Evolutionary conservation across 2,329 filamentous ascomycete genomes (phyloP), one percentile per base, ranked within the genome.

Genomic region (Neocucurbitaria cava): DNA sequence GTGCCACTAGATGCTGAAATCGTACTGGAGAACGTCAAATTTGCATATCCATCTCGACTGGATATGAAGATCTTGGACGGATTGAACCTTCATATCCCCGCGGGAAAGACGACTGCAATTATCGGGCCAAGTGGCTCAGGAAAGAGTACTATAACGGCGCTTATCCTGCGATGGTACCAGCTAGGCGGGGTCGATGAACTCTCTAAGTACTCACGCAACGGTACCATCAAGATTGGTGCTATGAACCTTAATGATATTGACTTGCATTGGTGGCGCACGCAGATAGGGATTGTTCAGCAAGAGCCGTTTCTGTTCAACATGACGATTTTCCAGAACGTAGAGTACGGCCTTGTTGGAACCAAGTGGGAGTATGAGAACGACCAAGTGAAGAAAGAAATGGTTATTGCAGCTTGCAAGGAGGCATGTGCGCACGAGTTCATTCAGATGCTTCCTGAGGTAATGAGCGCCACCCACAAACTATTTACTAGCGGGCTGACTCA

Each of bases 401-500:
- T 83, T 3, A 70, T 76, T 10, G 63, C 61, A 30, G 83, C 86
- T n/a, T 82, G 84, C 4, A 89, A 87, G 74, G 95, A 90, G 83
- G 89, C 94, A 18, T 96, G 96, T 66, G 94, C 93, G 1, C 92
- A 97, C 70, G 92, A 96, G 58, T 98, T 97, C 71, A 88, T 98
- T 61, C 83, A 81, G 2, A 76, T 81, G 11, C 82, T 98, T 1
- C 62, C 64, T 20, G 46, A 69, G 50, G 59, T 62, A 48, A 26
- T 30, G 15, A 43, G 7, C 41, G 11, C 15, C 3, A 3, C 9
- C 48, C 51, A 20, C 30, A n/a, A 31, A 5, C 31, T 31, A 11
- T 11, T 31, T 7, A 31, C 31, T 15, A n/a, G 13, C 11, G 9
- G 13, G 15, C 44, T 38, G 11, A 47, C 23, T 23, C 46, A 17